These are phyloP conservation scores for Jamesozyma spencerorum DNA, from an alignment of 805 yeast species.

Conservation along the genomic window DNA sequence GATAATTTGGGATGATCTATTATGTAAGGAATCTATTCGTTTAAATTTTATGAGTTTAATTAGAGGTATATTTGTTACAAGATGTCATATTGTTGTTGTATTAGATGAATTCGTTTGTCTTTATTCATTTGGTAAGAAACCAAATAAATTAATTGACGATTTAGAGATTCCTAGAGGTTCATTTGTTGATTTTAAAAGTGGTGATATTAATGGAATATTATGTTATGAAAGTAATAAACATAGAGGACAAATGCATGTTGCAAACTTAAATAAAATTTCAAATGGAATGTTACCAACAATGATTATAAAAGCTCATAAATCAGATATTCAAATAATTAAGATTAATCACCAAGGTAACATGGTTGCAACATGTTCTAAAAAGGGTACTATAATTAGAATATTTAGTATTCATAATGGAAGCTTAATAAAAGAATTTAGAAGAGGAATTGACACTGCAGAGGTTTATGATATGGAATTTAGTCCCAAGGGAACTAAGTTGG, in stretches of 20 bases:
- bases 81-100: conserved; percentile 68
- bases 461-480: conserved; percentile 80
- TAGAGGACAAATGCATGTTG: conserved; percentile 27
- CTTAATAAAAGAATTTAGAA: conserved; percentile 70
- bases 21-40: conserved; percentile 59
- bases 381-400: conserved; percentile 83
- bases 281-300: conserved; percentile 20
- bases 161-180: conserved; percentile 17
- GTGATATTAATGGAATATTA: conserved; percentile 3
- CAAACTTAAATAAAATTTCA: conserved; percentile 11
- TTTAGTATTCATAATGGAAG: conserved; percentile 56
- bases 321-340: conserved; percentile 58
- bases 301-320: conserved; percentile 78
- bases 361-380: conserved; percentile 80
- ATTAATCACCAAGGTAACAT: conserved; percentile 68
- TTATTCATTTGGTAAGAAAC: conserved; percentile 75
- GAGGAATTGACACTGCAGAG: conserved; percentile 81
- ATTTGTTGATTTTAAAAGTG: conserved; percentile 16
- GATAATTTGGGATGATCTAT: conserved; percentile 86
- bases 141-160: conserved; percentile 40
- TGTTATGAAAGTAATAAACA: conserved; percentile 9
- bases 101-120: conserved; percentile 58
- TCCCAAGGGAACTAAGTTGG: conserved; percentile 64
- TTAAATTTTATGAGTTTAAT: conserved; percentile 74
- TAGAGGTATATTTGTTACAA: conserved; percentile 60